Evolutionary conservation across 75 land plant genomes (phyloP).

Genomic region (Cryptomeria japonica): DNA sequence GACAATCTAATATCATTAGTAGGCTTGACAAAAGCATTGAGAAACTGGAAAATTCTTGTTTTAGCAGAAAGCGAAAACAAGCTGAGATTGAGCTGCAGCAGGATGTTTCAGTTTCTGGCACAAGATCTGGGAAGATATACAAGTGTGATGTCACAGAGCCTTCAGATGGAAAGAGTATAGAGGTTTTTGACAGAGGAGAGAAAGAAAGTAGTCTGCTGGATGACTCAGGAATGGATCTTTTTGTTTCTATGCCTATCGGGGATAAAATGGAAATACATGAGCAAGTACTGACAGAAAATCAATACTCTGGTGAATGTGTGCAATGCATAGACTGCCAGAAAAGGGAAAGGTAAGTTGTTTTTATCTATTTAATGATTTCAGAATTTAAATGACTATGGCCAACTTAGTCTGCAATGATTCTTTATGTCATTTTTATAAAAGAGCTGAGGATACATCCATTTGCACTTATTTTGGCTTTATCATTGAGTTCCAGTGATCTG

Average conservation of each 20-base stretch:
- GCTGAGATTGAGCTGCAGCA: not conserved
- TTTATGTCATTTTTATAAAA: not conserved
- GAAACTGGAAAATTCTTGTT: not conserved
- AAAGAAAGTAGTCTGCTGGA: not conserved
- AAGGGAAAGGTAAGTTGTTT: not conserved
- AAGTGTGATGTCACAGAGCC: not conserved
- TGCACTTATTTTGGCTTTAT: not conserved
- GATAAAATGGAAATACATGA: not conserved
- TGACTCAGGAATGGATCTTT: slow-evolving; percentile 9
- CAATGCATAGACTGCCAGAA: not conserved
- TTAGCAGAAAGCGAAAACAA: not conserved
- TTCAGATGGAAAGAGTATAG: not conserved
- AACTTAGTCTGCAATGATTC: not conserved
- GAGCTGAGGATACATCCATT: not conserved
- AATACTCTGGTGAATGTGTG: not conserved
- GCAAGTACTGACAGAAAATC: not conserved
- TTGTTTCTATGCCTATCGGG: slow-evolving; percentile 3
- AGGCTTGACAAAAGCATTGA: not conserved
- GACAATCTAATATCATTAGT: not conserved
- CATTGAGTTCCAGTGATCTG: not conserved
- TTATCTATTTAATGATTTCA: not conserved
- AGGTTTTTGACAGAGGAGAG: not conserved
- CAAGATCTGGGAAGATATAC: not conserved
- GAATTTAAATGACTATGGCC: not conserved
- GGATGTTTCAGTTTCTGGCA: not conserved